A percentile compares a stretch with the other conserved stretches of the same genome.
Evolutionary conservation across 2,329 filamentous ascomycete species (phyloP).

Genomic region (Pseudogymnoascus sp.): DNA sequence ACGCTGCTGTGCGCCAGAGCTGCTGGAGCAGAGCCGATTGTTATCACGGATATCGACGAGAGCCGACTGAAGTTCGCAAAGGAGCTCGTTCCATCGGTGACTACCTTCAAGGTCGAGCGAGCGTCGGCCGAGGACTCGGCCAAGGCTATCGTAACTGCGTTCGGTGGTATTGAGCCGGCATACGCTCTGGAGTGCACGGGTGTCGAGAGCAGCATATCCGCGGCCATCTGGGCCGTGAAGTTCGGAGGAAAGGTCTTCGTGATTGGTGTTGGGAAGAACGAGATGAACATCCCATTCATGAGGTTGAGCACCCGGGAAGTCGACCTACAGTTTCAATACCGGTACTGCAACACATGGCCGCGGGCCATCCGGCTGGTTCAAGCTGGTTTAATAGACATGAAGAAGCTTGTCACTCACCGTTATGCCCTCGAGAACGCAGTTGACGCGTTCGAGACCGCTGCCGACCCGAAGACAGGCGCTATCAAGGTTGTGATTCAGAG

Average conservation of each 20-base stretch:
- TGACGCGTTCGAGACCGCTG: constrained; percentile 81
- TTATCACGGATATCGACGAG: constrained; percentile 92
- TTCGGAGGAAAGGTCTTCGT: constrained; percentile 97
- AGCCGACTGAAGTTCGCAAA: constrained; percentile 78
- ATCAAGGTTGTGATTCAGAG: constrained; percentile 96
- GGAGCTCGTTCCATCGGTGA: constrained; percentile 68
- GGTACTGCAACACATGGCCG: constrained; percentile 95
- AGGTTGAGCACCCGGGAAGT: constrained; percentile 81
- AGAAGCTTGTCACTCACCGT: constrained; percentile 78
- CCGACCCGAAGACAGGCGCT: constrained; percentile 82
- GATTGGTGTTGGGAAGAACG: constrained; percentile 89
- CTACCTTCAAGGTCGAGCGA: constrained; percentile 70
- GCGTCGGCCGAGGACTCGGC: constrained; percentile 63
- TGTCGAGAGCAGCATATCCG: constrained; percentile 77
- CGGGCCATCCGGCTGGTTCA: constrained; percentile 81
- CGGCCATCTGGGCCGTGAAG: constrained; percentile 82
- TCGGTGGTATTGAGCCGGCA: constrained; percentile 72
- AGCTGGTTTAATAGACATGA: constrained; percentile 74
- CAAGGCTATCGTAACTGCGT: constrained; percentile 55
- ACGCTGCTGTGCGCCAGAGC: constrained; percentile 77
- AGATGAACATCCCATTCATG: constrained; percentile 96
- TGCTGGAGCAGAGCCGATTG: constrained; percentile 80
- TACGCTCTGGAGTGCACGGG: constrained; percentile 90
- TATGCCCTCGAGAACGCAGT: constrained; percentile 79
- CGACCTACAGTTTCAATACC: constrained; percentile 93